Evolutionary conservation across 805 yeast genomes (phyloP).

Genomic region (Scheffersomyces amazonensis): DNA sequence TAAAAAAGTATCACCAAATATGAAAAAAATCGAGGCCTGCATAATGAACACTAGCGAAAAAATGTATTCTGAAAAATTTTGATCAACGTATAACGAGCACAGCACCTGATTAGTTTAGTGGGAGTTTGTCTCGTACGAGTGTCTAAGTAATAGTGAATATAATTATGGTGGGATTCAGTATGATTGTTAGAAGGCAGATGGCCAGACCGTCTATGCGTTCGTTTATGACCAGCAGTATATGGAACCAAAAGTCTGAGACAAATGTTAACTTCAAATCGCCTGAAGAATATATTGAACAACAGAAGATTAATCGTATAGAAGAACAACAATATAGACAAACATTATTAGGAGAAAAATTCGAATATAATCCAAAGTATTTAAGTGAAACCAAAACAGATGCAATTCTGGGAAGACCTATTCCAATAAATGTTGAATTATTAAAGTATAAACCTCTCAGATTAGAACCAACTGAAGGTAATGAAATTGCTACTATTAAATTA

Average conservation of each 20-base stretch:
- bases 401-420: constrained; percentile 53
- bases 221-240: too few relatives aligned
- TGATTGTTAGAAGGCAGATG: too few relatives aligned
- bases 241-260: constrained; percentile 5
- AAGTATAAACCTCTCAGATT: constrained; percentile 77
- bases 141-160: too few relatives aligned
- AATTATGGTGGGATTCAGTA: too few relatives aligned
- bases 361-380: constrained; percentile 30
- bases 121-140: too few relatives aligned
- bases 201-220: too few relatives aligned
- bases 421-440: constrained; percentile 80
- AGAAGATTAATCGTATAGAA: constrained; percentile 20
- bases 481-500: constrained; percentile 74
- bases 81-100: too few relatives aligned
- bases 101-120: too few relatives aligned
- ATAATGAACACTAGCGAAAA: too few relatives aligned
- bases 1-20: too few relatives aligned
- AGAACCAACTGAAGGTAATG: constrained; percentile 64
- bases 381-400: constrained; percentile 17
- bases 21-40: too few relatives aligned
- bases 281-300: constrained; percentile 26
- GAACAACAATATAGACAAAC: constrained; percentile 23
- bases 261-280: constrained; percentile 33
- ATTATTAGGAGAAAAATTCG: constrained; percentile 22
- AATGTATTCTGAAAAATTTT: too few relatives aligned